Percentiles rank a stretch among this genome's conserved stretches.
phyloP scores from a whole-genome alignment of 2,329 filamentous ascomycete species.

The Fusarium penzigii region DNA sequence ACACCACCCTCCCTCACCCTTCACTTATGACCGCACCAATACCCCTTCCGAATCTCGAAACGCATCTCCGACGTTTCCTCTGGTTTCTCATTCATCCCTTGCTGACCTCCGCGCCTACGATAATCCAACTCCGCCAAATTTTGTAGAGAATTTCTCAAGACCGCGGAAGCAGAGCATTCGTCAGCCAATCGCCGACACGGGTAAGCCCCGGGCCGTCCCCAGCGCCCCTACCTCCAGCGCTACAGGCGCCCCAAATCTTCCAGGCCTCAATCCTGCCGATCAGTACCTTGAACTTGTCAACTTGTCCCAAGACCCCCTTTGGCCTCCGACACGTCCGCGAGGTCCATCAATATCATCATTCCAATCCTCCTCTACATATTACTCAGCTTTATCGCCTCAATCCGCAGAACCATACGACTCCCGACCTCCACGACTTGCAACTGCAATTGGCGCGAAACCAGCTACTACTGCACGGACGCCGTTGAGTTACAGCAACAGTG shows the following conservation, averaged over 20 bases:
- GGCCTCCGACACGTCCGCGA: conserved; percentile 43
- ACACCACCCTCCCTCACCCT: conserved; percentile 23
- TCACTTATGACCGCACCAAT: conserved; percentile 25
- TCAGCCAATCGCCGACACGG: conserved; percentile 40
- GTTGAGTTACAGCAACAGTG: conserved; percentile 34
- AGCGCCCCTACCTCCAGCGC: conserved; percentile 3
- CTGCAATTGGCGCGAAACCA: conserved; percentile 24
- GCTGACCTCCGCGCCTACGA: conserved; percentile 38
- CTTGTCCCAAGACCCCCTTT: conserved; percentile 35
- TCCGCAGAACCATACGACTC: conserved; percentile 43
- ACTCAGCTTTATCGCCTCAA: conserved; percentile 40
- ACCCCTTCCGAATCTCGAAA: conserved; percentile 28
- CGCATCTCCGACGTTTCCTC: conserved; percentile 32
- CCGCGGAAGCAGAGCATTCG: conserved; percentile 56
- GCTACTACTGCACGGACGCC: conserved; percentile 30
- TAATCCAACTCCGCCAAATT: conserved; percentile 36
- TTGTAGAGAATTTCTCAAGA: conserved; percentile 60
- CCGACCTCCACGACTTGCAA: conserved; percentile 31
- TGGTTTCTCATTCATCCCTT: conserved; percentile 35
- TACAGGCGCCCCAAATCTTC: conserved; percentile 19
- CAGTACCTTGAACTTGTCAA: conserved; percentile 32
- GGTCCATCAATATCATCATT: conserved; percentile 51
- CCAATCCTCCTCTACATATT: conserved; percentile 45
- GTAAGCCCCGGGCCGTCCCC: conserved; percentile 30
- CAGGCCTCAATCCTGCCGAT: conserved; percentile 32